These are phyloP conservation scores for Fusarium anguioides DNA, from an alignment of 2,329 filamentous ascomycete genomes.

Conservation along the genomic window DNA sequence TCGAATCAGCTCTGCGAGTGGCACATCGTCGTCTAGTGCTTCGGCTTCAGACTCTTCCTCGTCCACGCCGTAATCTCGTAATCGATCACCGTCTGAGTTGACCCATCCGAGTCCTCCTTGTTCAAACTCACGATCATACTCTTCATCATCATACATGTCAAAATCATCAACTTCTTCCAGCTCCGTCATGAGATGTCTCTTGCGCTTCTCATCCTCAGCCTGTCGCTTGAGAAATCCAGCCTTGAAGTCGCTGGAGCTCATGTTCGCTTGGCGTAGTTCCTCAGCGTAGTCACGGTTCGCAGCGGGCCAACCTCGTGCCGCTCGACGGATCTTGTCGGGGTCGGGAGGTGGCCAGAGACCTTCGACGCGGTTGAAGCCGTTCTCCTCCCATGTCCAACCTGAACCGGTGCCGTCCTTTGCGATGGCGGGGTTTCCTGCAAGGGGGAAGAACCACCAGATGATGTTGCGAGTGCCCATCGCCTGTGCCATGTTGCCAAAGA, in stretches of 20 bases:
- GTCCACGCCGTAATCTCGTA: slow-evolving; percentile 83
- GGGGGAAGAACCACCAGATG: slow-evolving; percentile 76
- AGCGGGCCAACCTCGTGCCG: slow-evolving; percentile 53
- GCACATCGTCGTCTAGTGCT: slow-evolving; percentile 68
- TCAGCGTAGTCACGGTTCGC: slow-evolving; percentile 51
- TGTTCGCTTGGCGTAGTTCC: slow-evolving; percentile 51
- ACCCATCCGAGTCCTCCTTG: slow-evolving; percentile 67
- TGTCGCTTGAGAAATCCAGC: slow-evolving; percentile 64
- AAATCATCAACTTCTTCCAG: slow-evolving; percentile 69
- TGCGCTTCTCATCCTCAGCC: slow-evolving; percentile 57
- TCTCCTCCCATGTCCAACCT: slow-evolving; percentile 76
- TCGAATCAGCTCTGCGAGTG: slow-evolving; percentile 74
- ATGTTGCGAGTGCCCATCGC: slow-evolving; percentile 78
- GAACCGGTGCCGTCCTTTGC: slow-evolving; percentile 52
- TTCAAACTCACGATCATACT: slow-evolving; percentile 55
- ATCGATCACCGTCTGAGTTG: slow-evolving; percentile 78
- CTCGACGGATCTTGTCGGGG: slow-evolving; percentile 67
- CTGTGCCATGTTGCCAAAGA: slow-evolving; percentile 78
- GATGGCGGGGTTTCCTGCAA: slow-evolving; percentile 64
- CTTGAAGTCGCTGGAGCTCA: slow-evolving; percentile 57
- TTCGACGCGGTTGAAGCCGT: slow-evolving; percentile 76
- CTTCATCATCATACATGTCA: slow-evolving; percentile 66
- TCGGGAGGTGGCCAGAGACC: slow-evolving; percentile 73
- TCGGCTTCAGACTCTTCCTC: slow-evolving; percentile 66
- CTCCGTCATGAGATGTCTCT: slow-evolving; percentile 58